phyloP scores from a whole-genome alignment of 2,329 filamentous ascomycete genomes.

The Arthrobotrys entomopaga region DNA sequence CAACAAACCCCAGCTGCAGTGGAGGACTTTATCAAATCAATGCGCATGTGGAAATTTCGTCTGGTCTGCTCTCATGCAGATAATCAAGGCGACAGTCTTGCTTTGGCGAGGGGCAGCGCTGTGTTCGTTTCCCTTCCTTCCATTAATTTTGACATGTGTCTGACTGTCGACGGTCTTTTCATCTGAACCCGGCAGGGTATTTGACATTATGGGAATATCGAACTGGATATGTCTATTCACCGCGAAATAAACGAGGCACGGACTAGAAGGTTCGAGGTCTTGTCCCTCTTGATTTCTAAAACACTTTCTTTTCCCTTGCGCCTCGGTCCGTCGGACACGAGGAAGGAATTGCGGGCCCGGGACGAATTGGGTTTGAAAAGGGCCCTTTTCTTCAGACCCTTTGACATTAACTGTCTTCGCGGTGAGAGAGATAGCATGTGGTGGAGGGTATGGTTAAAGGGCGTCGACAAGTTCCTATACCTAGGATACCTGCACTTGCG shows the following conservation, averaged over 20 bases:
- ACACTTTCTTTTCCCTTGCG: constrained; percentile 38
- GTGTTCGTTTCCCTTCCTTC: not conserved
- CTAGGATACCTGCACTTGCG: not conserved
- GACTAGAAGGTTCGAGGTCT: constrained; percentile 48
- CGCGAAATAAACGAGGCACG: constrained; percentile 20
- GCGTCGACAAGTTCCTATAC: not conserved
- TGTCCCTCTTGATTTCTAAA: constrained; percentile 38
- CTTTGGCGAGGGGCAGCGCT: constrained; percentile 21
- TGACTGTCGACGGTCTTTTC: constrained; percentile 2
- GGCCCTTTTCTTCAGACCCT: not conserved
- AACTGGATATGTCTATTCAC: constrained; percentile 4
- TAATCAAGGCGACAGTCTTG: constrained; percentile 42
- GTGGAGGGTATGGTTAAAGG: not conserved
- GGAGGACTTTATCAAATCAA: constrained; percentile 20
- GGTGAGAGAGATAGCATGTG: not conserved
- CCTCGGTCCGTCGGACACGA: constrained; percentile 53
- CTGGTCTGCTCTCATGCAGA: constrained; percentile 39
- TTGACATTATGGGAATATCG: constrained; percentile 4
- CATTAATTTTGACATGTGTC: constrained; percentile 41
- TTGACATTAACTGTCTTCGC: not conserved
- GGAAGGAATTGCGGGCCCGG: constrained; percentile 17
- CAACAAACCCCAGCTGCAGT: constrained; percentile 10
- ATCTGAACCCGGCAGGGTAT: constrained; percentile 14
- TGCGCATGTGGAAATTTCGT: constrained; percentile 38
- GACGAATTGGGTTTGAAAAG: not conserved